These are phyloP conservation scores for Sporothrix luriei DNA, from an alignment of 2,329 filamentous ascomycete genomes.

Conservation along the genomic window DNA sequence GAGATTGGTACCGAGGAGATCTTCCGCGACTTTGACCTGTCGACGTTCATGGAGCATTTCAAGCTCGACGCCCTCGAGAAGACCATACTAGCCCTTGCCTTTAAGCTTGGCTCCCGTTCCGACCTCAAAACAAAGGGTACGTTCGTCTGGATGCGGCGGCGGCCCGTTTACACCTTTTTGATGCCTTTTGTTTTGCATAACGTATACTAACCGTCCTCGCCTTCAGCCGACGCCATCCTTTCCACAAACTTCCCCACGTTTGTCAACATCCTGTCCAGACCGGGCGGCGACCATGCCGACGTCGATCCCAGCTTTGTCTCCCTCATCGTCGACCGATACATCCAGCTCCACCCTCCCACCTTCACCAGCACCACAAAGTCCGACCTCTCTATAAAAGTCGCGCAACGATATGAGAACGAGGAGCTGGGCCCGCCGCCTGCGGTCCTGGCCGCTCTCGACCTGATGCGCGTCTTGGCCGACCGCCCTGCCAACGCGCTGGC, in stretches of 20 bases:
- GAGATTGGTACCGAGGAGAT: constrained; percentile 89
- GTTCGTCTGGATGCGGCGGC: constrained; percentile 34
- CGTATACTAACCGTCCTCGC: not conserved
- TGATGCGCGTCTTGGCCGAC: constrained; percentile 66
- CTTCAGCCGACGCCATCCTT: constrained; percentile 81
- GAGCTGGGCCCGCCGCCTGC: constrained; percentile 69
- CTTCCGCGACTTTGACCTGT: constrained; percentile 95
- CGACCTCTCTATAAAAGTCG: constrained; percentile 67
- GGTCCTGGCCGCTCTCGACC: constrained; percentile 69
- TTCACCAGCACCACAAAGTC: constrained; percentile 76
- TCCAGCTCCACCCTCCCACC: constrained; percentile 82
- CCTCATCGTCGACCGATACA: constrained; percentile 79
- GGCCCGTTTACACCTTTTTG: constrained; percentile 16
- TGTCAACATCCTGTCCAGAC: constrained; percentile 71
- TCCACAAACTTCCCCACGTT: constrained; percentile 78
- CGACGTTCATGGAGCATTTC: constrained; percentile 94
- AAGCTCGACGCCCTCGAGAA: constrained; percentile 87
- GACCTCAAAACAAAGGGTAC: constrained; percentile 89
- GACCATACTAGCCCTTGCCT: constrained; percentile 83
- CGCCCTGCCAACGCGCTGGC: constrained; percentile 60
- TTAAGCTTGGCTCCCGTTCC: constrained; percentile 76
- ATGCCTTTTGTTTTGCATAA: constrained; percentile 20
- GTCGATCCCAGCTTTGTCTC: constrained; percentile 71
- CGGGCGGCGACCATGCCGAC: constrained; percentile 66
- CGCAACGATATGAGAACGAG: constrained; percentile 66